phyloP scores from a whole-genome alignment of 306 rosid species.

The Pachyrhizus erosus region DNA sequence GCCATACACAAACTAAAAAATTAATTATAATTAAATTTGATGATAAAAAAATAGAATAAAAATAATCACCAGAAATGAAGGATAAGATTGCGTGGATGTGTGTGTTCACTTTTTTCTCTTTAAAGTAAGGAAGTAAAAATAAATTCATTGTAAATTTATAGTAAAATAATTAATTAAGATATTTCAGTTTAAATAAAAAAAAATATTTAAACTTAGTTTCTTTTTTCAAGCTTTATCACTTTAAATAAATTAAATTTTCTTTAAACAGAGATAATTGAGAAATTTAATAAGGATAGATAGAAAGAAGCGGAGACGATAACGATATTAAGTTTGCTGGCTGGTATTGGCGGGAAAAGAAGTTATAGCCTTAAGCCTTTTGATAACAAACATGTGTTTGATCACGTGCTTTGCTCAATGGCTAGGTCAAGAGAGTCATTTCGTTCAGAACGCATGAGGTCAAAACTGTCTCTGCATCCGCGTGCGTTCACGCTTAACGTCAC shows the following conservation, averaged over 20 bases:
- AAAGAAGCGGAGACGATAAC: too few species aligned
- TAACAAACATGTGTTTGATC: background rate
- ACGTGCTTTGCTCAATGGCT: background rate
- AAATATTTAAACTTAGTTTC: background rate
- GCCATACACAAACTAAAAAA: background rate
- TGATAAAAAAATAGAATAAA: too few species aligned
- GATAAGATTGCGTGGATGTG: background rate
- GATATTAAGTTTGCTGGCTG: too few species aligned
- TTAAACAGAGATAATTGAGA: background rate
- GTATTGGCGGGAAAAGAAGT: slow-evolving; percentile 48
- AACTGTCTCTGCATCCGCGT: slow-evolving; percentile 9
- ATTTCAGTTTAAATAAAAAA: background rate
- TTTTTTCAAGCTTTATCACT: background rate
- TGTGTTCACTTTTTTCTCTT: too few species aligned
- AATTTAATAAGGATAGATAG: too few species aligned
- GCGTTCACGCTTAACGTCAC: background rate
- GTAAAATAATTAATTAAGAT: too few species aligned
- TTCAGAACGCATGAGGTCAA: background rate
- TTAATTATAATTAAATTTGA: too few species aligned
- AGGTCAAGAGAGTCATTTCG: slow-evolving; percentile 37
- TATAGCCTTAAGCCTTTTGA: background rate
- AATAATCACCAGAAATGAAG: background rate
- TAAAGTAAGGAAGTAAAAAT: too few species aligned
- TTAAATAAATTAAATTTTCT: background rate
- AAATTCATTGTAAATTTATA: too few species aligned